Base-by-base conservation (phyloP, 345 rosid genomes). In the Clarkia xantiana region DNA sequence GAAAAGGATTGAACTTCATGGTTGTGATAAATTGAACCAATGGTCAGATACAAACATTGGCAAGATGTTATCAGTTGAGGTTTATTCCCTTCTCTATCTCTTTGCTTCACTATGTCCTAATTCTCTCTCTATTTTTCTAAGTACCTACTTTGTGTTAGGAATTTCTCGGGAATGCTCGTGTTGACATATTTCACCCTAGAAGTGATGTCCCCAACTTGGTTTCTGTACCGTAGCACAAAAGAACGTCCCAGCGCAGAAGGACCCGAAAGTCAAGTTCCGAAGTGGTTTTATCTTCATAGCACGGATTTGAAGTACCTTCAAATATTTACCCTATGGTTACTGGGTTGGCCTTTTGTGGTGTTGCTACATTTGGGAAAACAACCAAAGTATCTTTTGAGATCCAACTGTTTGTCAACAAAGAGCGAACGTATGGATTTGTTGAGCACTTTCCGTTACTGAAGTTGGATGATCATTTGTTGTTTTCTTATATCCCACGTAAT, bases 151-250 rank as follows among this genome's bases (percentile, higher is more conserved):
- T 15, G 7, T 12, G 29, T 8, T 16, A 20, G 20, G 47, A 38
- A 4, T 40, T 48, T 11, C 22, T 57, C 6, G 61, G 47, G 4
- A 25, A 57, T 18, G 1, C 61, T 11, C 53, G 53, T 14, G 11
- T 47, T 10, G 53, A 49, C 47, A 57, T 48, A 40, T 14, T 57
- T 7, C 40, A 47, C 42, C 41, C 53, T 19, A 46, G 61, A 57
- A 48, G 54, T 23, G 39, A 49, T 20, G 15, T 57, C n/a, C 36
- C 54, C 61, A 22, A 23, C n/a, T 14, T 57, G 19, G 34, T 40
- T 57, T 14, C n/a, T n/a, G n/a, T n/a, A n/a, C n/a, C n/a, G n/a
- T n/a, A n/a, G n/a, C n/a, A n/a, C n/a, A n/a, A n/a, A n/a, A n/a
- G n/a, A n/a, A n/a, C n/a, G n/a, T n/a, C n/a, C n/a, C n/a, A n/a